phyloP scores from a whole-genome alignment of 1,284 basidiomycete species.

The Microbotryum lychnidis-dioicae region DNA sequence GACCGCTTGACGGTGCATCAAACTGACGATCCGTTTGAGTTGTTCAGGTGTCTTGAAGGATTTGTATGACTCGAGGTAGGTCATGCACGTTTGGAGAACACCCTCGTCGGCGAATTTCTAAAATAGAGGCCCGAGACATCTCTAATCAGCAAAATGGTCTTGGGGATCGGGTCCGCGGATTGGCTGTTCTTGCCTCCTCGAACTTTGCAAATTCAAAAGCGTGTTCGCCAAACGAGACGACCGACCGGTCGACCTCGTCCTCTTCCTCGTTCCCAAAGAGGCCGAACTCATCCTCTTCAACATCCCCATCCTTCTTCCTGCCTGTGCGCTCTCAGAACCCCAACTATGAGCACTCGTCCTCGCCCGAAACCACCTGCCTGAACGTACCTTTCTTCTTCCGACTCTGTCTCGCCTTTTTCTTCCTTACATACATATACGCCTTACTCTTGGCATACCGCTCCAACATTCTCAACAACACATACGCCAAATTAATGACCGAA shows the following conservation, averaged over 20 bases:
- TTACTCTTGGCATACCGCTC: conserved; percentile 73
- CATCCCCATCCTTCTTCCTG: conserved; percentile 26
- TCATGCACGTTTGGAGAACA: conserved; percentile 68
- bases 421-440: conserved; percentile 66
- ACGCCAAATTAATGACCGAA: conserved; percentile 69
- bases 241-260: conserved; percentile 43
- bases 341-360: conserved; percentile 28
- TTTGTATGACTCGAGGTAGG: conserved; percentile 63
- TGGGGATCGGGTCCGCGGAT: not conserved
- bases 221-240: conserved; percentile 60
- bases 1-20: conserved; percentile 82
- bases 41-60: conserved; percentile 69
- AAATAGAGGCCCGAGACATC: not conserved
- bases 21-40: conserved; percentile 73
- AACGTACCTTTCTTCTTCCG: conserved; percentile 43
- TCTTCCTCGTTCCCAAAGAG: conserved; percentile 45
- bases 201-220: conserved; percentile 82
- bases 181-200: conserved; percentile 56
- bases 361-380: conserved; percentile 49
- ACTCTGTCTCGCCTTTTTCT: conserved; percentile 52
- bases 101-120: conserved; percentile 78
- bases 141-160: not conserved
- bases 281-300: conserved; percentile 20
- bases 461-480: conserved; percentile 71
- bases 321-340: not conserved